Percentiles rank a stretch among this genome's conserved stretches.
Evolutionary conservation across 202 grass and related monocot species (phyloP).

Genomic region (Schoenoplectus tabernaemontani): DNA sequence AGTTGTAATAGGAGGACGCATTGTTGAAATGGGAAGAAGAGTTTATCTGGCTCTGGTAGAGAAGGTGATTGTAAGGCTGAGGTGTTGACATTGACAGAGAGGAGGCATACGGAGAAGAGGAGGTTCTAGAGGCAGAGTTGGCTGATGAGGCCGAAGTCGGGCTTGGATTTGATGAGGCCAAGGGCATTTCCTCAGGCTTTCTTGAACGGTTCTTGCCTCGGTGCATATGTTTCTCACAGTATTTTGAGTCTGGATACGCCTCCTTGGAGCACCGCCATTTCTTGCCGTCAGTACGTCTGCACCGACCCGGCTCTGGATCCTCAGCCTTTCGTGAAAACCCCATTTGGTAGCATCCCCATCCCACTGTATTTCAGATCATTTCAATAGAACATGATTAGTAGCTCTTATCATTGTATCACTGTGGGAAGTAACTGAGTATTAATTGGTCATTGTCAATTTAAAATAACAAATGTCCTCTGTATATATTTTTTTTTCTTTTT

Average conservation of each 20-base stretch:
- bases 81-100: constrained; percentile 18
- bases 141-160: constrained; percentile 29
- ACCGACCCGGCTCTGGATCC: constrained; percentile 85
- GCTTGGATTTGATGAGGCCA: constrained; percentile 38
- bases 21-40: constrained; percentile 49
- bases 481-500: too few relatives aligned
- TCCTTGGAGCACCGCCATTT: constrained; percentile 98
- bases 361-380: constrained; percentile 32
- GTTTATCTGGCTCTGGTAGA: constrained; percentile 33
- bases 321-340: constrained; percentile 65
- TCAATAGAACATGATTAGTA: neutral
- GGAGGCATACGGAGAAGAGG: constrained; percentile 25
- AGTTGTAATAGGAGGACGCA: constrained; percentile 36
- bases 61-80: constrained; percentile 46
- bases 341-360: constrained; percentile 78
- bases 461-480: too few relatives aligned
- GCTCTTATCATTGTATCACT: too few relatives aligned
- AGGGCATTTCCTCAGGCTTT: constrained; percentile 99
- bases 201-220: constrained; percentile 98
- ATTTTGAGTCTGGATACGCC: constrained; percentile 87
- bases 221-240: constrained; percentile 99
- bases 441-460: neutral
- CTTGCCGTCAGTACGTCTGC: constrained; percentile 85
- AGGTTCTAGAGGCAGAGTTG: constrained; percentile 15
- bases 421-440: neutral